Percentiles rank a stretch among this genome's conserved stretches.
phyloP scores from a whole-genome alignment of 1,139 yeast species.

The Candida glucosophila region DNA sequence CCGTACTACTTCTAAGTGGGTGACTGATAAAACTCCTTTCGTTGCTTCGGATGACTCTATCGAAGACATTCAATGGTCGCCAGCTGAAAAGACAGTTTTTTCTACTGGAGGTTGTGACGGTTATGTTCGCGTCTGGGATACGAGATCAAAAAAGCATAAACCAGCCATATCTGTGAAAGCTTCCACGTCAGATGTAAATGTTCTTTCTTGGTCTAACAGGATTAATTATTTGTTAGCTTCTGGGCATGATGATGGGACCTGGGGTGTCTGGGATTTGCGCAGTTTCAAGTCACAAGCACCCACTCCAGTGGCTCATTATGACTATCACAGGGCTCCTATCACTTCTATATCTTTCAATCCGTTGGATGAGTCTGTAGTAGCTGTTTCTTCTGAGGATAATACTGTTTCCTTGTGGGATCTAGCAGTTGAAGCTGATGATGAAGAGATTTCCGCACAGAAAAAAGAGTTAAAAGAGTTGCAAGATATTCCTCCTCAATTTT shows the following conservation, averaged over 20 bases:
- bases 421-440: conserved; percentile 95
- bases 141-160: conserved; percentile 82
- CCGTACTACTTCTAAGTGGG: conserved; percentile 75
- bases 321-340: conserved; percentile 88
- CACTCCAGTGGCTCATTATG: conserved; percentile 83
- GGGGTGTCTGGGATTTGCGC: conserved; percentile 98
- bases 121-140: conserved; percentile 90
- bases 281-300: conserved; percentile 58
- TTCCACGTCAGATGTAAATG: conserved; percentile 82
- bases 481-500: conserved; percentile 90
- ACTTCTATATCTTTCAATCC: conserved; percentile 95
- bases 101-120: conserved; percentile 95
- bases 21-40: conserved; percentile 79
- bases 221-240: conserved; percentile 83
- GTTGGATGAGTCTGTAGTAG: conserved; percentile 87
- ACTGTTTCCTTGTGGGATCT: conserved; percentile 97
- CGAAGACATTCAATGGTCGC: conserved; percentile 97
- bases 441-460: conserved; percentile 76
- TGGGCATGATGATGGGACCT: conserved; percentile 95
- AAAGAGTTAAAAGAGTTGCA: conserved; percentile 68
- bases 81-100: conserved; percentile 83
- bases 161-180: conserved; percentile 86
- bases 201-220: conserved; percentile 90
- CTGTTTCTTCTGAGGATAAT: conserved; percentile 93
- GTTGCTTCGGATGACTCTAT: conserved; percentile 65